Base-by-base conservation (phyloP, 1,139 yeast species). In the Candida dubliniensis region DNA sequence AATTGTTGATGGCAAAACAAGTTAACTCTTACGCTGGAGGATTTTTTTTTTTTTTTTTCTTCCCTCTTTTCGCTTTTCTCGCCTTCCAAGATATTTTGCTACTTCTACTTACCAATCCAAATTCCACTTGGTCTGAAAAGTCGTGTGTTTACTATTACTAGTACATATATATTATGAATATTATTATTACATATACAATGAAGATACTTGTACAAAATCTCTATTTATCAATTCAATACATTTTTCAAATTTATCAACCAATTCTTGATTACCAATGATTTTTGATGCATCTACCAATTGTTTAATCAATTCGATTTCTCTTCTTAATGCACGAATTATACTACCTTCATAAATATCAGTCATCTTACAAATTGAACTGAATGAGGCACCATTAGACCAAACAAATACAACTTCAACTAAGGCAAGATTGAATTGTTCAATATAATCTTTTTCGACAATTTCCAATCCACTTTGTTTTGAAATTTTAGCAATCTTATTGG, bases 301-400 rank as follows among this genome's bases (percentile, higher is more conserved):
- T 57, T 95, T 79, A 42, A 95, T 72, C 72, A 95, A 77, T 63
- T 95, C 99, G 64, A 93, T 99, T 46, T 95, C 72, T 59, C 99
- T 78, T 65, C 95, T 84, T 70, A 95, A 91, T 80, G 89, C 86
- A 64, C 99, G 81, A 52, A 95, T 91, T 62, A 95, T 77, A 27
- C 96, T 86, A 36, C 99, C 99, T 71, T 95, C 99, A 57, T 91
- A 95, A 37, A 95, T 98, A 61, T 93, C 99, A 0, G 99, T 93
- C 97, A 93, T 89, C 66, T 91, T 91, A 71, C 98, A 93, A 50
- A 93, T 91, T 62, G 91, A 97, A 0, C 97, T 91, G 66, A 95
- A 95, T 0, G 93, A 73, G 4, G 96, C 96, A 26, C 98, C 98
- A 60, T 86, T 85, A 62, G 97, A 88, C 99, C 99, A 95, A 37